Conservation (phyloP, 805 yeast species). For the Candida hispaniensis region DNA sequence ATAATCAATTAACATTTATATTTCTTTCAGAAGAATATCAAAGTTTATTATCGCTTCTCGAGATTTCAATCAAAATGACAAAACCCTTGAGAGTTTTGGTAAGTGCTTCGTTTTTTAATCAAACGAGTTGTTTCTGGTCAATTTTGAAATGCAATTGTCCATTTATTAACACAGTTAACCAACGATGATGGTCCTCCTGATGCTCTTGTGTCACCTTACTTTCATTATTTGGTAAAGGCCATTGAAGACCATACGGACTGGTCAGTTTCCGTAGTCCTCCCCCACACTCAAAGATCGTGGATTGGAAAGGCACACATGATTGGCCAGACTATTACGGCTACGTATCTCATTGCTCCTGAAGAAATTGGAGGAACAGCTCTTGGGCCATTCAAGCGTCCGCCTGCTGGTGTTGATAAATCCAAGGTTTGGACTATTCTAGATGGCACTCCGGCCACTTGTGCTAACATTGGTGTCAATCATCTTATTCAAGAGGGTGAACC, state of each 20-base stretch:
- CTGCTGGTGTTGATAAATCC: slow-evolving; percentile 20
- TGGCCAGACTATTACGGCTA: slow-evolving; percentile 45
- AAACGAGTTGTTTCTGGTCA: too few relatives aligned
- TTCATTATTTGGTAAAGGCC: slow-evolving; percentile 69
- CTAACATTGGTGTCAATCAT: slow-evolving; percentile 80
- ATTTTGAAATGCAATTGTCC: too few relatives aligned
- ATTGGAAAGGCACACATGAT: slow-evolving; percentile 89
- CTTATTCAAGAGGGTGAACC: slow-evolving; percentile 42
- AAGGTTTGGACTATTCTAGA: slow-evolving; percentile 76
- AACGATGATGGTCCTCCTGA: slow-evolving; percentile 96
- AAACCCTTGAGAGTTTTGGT: too few relatives aligned
- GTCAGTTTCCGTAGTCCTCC: slow-evolving; percentile 76
- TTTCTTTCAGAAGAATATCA: too few relatives aligned
- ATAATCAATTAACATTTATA: too few relatives aligned
- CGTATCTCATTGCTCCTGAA: slow-evolving; percentile 21
- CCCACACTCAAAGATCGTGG: slow-evolving; percentile 83
- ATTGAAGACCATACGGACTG: slow-evolving; percentile 58
- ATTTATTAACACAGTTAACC: too few relatives aligned
- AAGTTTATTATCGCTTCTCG: too few relatives aligned
- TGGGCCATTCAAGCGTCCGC: slow-evolving; percentile 15
- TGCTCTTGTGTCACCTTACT: slow-evolving; percentile 69
- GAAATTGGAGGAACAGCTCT: slow-evolving; percentile 18
- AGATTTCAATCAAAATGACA: too few relatives aligned
- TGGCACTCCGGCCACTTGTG: slow-evolving; percentile 94
- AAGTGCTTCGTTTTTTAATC: too few relatives aligned